Conservation (phyloP, 495 filamentous ascomycete genomes). For the Terfezia boudieri region DNA sequence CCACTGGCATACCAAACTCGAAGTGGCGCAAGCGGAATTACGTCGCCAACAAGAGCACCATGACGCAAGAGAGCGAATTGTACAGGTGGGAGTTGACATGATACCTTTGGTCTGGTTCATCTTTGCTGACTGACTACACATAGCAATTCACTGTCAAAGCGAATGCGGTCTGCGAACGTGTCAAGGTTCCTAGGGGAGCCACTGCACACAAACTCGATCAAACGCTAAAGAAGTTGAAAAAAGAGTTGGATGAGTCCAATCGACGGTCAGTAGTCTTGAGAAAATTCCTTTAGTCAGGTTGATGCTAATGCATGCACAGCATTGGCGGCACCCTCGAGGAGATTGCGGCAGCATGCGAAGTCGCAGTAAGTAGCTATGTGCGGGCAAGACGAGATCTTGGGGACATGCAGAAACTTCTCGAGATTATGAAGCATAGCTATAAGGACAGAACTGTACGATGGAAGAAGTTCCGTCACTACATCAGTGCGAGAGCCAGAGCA, state of each 20-base stretch:
- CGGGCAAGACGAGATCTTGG: conserved; percentile 24
- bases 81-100: no score
- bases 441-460: conserved; percentile 50
- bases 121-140: no score
- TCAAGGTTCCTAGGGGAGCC: background rate
- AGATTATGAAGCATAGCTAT: conserved; percentile 21
- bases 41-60: conserved; percentile 11
- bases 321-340: conserved; percentile 46
- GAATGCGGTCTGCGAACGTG: conserved; percentile 32
- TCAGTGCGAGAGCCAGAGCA: conserved; percentile 58
- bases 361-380: conserved; percentile 22
- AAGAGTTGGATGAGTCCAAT: background rate
- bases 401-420: conserved; percentile 30
- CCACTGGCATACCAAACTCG: conserved; percentile 15
- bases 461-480: conserved; percentile 56
- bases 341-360: conserved; percentile 29
- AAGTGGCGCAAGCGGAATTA: conserved; percentile 5
- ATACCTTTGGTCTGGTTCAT: no score
- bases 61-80: conserved; percentile 22
- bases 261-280: no score
- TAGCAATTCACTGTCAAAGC: conserved; percentile 37
- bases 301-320: conserved; percentile 17
- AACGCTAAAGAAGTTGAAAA: conserved; percentile 20
- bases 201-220: no score
- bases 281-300: no score